Base-by-base conservation (phyloP, 2,329 filamentous ascomycete species). In the Mycocentrospora acerina region DNA sequence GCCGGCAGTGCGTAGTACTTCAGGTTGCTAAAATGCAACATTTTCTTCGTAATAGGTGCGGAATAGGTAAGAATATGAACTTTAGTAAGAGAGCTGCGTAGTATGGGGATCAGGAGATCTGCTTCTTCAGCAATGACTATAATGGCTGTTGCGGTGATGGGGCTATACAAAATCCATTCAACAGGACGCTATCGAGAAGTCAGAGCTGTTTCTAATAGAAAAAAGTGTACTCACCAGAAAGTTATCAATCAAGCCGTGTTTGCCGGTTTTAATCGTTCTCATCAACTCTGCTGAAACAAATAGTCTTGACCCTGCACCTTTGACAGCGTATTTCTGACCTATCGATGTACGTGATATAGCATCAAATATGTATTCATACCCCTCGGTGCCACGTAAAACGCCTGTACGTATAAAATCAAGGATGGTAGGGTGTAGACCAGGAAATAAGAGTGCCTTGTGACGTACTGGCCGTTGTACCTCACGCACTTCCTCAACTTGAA, bases 101-200 rank as follows among this genome's bases (percentile, higher is more conserved):
- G 46, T 0, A 70, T 43, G 0, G 71, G 70, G 3, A 86, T 69
- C 0, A 85, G 46, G 0, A 53, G 30, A 38, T 86, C 79, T 0
- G 75, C 80, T 55, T 87, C 83, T 47, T 86, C 82, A 0, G 81
- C 78, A 17, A 78, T 80, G 2, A 86, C 53, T 2, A 86, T 57
- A 0, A 87, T 45, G 0, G 75, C 82, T 0, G 69, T 74, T 7
- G 77, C 53, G 0, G 66, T 65, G 0, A 48, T 13, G 0, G 51
- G 48, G 41, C 74, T 78, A 74, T 76, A 84, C 0, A 86, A 59
- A 2, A 87, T 54, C 81, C 81, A 87, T 18, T 81, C 76, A 0
- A 83, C 77, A 0, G 76, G 62, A 2, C 75, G 70, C 50, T 77
- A 69, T n/a, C n/a, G n/a, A n/a, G n/a, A n/a, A n/a, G n/a, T n/a